phyloP scores from a whole-genome alignment of 2,329 filamentous ascomycete genomes.

The Xylariaceae sp. region DNA sequence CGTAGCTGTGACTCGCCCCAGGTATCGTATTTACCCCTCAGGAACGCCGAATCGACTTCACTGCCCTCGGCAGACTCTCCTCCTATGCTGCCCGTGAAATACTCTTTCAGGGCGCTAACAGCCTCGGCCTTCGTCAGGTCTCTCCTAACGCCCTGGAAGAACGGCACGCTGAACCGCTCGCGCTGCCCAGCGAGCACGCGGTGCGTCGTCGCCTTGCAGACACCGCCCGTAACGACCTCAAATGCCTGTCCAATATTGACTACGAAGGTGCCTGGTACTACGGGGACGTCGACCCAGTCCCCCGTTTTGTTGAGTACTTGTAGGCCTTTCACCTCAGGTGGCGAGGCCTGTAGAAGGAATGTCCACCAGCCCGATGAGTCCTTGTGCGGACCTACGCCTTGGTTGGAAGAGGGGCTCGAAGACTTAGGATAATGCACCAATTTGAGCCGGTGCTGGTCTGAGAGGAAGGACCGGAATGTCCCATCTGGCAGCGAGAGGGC shows the following conservation, averaged over 20 bases:
- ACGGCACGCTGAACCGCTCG: slow-evolving; percentile 52
- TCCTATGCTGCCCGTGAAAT: slow-evolving; percentile 43
- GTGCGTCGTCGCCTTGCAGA: slow-evolving; percentile 59
- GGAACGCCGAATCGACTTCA: slow-evolving; percentile 55
- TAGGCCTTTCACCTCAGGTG: slow-evolving; percentile 54
- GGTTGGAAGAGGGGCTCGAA: slow-evolving; percentile 34
- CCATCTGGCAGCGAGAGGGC: slow-evolving; percentile 56
- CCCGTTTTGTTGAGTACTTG: slow-evolving; percentile 57
- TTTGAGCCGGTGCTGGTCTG: slow-evolving; percentile 64
- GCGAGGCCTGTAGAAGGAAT: slow-evolving; percentile 65
- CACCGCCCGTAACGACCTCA: slow-evolving; percentile 60
- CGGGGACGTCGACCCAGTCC: slow-evolving; percentile 57
- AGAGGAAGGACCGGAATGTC: slow-evolving; percentile 59
- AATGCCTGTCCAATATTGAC: slow-evolving; percentile 66
- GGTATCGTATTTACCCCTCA: slow-evolving; percentile 56
- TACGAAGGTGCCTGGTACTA: slow-evolving; percentile 56
- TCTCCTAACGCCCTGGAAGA: slow-evolving; percentile 57
- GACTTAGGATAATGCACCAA: slow-evolving; percentile 58
- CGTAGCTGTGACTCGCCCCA: slow-evolving; percentile 61
- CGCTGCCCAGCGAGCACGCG: slow-evolving; percentile 45
- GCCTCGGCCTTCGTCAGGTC: slow-evolving; percentile 53
- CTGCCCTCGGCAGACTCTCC: slow-evolving; percentile 45
- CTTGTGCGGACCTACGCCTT: slow-evolving; percentile 68
- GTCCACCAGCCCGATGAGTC: slow-evolving; percentile 70
- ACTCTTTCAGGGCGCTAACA: slow-evolving; percentile 43